Percentiles rank a stretch among this genome's conserved stretches.
Evolutionary conservation across 371 early-diverging fungal genomes (phyloP).

Genomic region (Furculomyces boomerangus): DNA sequence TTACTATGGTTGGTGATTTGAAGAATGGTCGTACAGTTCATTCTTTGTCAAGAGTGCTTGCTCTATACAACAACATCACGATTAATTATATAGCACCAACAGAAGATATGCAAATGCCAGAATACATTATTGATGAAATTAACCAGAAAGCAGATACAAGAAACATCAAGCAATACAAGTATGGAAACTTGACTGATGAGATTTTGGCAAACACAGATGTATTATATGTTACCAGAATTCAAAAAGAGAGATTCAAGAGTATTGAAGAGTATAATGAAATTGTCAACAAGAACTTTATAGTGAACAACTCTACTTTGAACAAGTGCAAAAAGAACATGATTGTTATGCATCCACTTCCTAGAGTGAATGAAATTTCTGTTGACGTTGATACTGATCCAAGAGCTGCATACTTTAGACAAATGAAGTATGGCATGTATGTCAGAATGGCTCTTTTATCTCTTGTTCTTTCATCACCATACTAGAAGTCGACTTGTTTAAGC

Average conservation of each 20-base stretch:
- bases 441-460: conserved; percentile 91
- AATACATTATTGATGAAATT: conserved; percentile 59
- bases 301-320: conserved; percentile 67
- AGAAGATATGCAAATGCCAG: conserved; percentile 61
- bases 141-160: conserved; percentile 21
- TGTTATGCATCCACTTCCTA: conserved; percentile 94
- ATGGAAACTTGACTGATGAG: conserved; percentile 42
- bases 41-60: conserved; percentile 73
- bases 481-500: conserved; percentile 3
- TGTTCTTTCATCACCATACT: conserved; percentile 24
- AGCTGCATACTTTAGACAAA: conserved; percentile 94
- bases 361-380: conserved; percentile 86
- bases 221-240: conserved; percentile 90
- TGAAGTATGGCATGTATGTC: conserved; percentile 91
- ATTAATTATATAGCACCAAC: conserved; percentile 82
- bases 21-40: conserved; percentile 96
- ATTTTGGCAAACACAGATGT: conserved; percentile 83
- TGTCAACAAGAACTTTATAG: conserved; percentile 57
- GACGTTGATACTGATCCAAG: conserved; percentile 94
- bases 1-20: conserved; percentile 90
- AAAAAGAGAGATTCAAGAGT: conserved; percentile 80
- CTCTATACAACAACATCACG: conserved; percentile 75
- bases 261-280: conserved; percentile 52
- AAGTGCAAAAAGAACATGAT: conserved; percentile 89
- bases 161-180: conserved; percentile 51